Evolutionary conservation across 345 rosid genomes (phyloP).

Genomic region (Corymbia maculata): DNA sequence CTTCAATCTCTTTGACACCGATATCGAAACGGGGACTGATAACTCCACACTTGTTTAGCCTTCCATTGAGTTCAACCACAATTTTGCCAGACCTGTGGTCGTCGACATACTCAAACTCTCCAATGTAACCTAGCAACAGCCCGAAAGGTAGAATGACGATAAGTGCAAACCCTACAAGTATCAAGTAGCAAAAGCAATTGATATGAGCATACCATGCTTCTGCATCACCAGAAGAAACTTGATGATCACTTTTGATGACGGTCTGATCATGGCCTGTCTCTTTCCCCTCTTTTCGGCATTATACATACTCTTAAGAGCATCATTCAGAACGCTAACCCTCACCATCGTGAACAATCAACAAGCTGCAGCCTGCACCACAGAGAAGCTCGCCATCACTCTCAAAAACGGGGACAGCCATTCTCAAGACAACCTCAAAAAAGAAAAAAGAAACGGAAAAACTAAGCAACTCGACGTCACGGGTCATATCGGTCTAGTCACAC

Average conservation of each 20-base stretch:
- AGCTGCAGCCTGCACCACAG: neutral
- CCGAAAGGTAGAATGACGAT: neutral
- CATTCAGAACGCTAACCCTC: slow-evolving; percentile 13
- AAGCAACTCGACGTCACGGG: neutral
- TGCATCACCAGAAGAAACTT: slow-evolving; percentile 13
- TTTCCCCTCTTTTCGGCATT: slow-evolving; percentile 11
- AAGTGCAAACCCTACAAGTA: neutral
- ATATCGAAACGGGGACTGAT: slow-evolving; percentile 15
- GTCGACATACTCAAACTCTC: slow-evolving; percentile 7
- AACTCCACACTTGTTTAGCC: slow-evolving; percentile 14
- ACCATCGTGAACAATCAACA: slow-evolving; percentile 3
- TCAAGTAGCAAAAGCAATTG: neutral
- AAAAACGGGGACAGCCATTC: neutral
- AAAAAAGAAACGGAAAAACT: neutral
- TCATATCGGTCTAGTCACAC: neutral
- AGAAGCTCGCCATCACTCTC: neutral
- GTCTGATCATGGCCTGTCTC: slow-evolving; percentile 12
- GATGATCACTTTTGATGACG: slow-evolving; percentile 7
- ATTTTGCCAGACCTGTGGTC: slow-evolving; percentile 13
- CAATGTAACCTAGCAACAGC: neutral
- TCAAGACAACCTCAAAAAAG: neutral
- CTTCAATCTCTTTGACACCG: slow-evolving; percentile 10
- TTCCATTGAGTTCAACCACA: slow-evolving; percentile 9
- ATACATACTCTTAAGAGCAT: slow-evolving; percentile 15
- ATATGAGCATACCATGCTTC: slow-evolving; percentile 5